phyloP scores from a whole-genome alignment of 2,329 filamentous ascomycete species.

The Nemania sp. region DNA sequence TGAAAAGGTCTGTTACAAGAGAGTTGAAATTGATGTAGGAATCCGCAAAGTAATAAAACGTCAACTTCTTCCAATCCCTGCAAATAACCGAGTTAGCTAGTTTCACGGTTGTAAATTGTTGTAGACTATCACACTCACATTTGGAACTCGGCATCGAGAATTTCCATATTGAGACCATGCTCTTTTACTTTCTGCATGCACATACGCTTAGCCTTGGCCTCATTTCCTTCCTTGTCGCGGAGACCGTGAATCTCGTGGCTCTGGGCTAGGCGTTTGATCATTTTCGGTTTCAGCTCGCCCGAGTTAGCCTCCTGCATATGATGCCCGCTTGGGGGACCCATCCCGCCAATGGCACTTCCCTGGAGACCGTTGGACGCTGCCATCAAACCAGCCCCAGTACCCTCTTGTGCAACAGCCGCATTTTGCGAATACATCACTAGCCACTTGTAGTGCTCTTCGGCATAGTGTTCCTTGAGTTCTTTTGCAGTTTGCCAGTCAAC shows the following conservation, averaged over 20 bases:
- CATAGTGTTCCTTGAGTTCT: slow-evolving; percentile 89
- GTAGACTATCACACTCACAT: slow-evolving; percentile 72
- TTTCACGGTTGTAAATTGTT: neutral
- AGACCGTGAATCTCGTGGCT: slow-evolving; percentile 89
- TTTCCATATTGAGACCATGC: slow-evolving; percentile 96
- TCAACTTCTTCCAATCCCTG: slow-evolving; percentile 99
- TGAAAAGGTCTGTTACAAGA: slow-evolving; percentile 96
- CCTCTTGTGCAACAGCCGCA: slow-evolving; percentile 72
- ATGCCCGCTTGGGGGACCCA: slow-evolving; percentile 80
- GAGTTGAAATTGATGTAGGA: slow-evolving; percentile 99
- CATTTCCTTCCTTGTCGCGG: slow-evolving; percentile 95
- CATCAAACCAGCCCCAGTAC: slow-evolving; percentile 69
- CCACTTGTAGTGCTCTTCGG: slow-evolving; percentile 97
- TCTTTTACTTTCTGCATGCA: slow-evolving; percentile 97
- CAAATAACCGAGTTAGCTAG: slow-evolving; percentile 45
- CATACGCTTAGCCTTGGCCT: slow-evolving; percentile 96
- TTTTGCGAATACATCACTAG: slow-evolving; percentile 98
- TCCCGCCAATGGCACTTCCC: slow-evolving; percentile 79
- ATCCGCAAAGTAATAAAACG: slow-evolving; percentile 98
- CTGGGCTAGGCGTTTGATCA: slow-evolving; percentile 95
- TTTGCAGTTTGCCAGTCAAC: slow-evolving; percentile 90
- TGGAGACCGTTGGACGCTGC: slow-evolving; percentile 73
- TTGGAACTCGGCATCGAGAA: slow-evolving; percentile 97
- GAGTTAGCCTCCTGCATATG: slow-evolving; percentile 77
- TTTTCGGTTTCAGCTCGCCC: slow-evolving; percentile 89